Conservation (phyloP, 352 stramenopile genomes). For the Phytophthora parvispora region DNA sequence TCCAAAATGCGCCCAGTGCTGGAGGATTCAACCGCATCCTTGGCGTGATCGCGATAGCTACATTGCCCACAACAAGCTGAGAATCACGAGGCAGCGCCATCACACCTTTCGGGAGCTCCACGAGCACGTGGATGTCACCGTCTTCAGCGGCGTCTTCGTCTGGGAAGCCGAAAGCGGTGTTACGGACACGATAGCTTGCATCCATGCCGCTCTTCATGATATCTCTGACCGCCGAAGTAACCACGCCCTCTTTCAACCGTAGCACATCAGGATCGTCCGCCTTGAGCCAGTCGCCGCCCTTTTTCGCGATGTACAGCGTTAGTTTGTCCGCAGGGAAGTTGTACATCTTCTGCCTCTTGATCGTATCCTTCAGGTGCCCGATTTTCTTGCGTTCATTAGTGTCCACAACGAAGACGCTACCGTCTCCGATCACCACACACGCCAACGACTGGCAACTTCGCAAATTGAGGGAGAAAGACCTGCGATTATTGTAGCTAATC, state of each 20-base stretch:
- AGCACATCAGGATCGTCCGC: background rate
- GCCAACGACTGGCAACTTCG: constrained; percentile 2
- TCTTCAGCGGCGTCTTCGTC: background rate
- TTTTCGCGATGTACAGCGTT: background rate
- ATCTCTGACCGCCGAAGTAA: too few species aligned
- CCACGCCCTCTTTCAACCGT: background rate
- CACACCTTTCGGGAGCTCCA: background rate
- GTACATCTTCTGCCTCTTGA: background rate
- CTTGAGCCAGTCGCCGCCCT: background rate
- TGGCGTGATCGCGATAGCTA: background rate
- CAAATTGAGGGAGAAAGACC: too few species aligned
- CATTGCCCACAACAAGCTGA: background rate
- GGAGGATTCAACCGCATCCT: constrained; percentile 23
- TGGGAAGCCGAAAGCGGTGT: too few species aligned
- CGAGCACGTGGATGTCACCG: background rate
- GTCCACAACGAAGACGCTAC: background rate
- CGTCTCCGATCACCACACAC: background rate
- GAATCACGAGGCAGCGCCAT: background rate
- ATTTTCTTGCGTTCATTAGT: background rate
- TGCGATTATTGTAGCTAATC: too few species aligned
- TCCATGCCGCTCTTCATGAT: constrained; percentile 2
- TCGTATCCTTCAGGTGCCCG: background rate
- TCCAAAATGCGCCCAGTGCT: constrained; percentile 38
- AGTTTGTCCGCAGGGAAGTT: background rate
- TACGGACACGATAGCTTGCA: background rate